A percentile compares a stretch with the other conserved stretches of the same genome.
phyloP scores from a whole-genome alignment of 768 basidiomycete species.

The Boletus subcaerulescens region DNA sequence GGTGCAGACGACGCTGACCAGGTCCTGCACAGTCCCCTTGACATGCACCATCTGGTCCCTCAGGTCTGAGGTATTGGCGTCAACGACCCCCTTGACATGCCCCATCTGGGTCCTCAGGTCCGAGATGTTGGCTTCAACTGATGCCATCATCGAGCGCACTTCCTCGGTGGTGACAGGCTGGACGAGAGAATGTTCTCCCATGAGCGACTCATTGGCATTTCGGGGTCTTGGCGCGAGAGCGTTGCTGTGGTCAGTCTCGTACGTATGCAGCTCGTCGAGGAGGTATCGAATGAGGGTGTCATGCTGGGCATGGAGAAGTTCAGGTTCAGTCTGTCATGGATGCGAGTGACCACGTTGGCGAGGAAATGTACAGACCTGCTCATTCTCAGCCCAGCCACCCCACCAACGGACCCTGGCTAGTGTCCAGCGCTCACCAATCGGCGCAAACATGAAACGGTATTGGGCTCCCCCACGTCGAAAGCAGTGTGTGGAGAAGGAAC shows the following conservation, averaged over 20 bases:
- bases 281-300: neutral
- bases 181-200: neutral
- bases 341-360: neutral
- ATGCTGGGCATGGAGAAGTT: neutral
- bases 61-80: too few relatives aligned
- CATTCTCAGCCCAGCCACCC: constrained; percentile 41
- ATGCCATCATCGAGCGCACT: neutral
- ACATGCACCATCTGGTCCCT: too few relatives aligned
- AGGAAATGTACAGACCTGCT: constrained; percentile 26
- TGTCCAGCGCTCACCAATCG: constrained; percentile 34
- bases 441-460: constrained; percentile 40
- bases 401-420: constrained; percentile 34
- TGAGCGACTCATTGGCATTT: too few relatives aligned
- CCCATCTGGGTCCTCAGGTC: neutral
- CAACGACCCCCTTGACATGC: neutral
- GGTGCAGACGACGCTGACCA: neutral
- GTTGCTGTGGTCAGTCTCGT: neutral
- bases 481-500: neutral
- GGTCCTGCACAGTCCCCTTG: neutral
- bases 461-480: neutral
- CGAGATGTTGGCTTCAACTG: neutral
- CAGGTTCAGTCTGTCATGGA: neutral
- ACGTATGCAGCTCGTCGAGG: neutral
- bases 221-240: neutral
- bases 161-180: neutral